These are phyloP conservation scores for Haplographium delicatum DNA, from an alignment of 495 filamentous ascomycete genomes.

Conservation along the genomic window DNA sequence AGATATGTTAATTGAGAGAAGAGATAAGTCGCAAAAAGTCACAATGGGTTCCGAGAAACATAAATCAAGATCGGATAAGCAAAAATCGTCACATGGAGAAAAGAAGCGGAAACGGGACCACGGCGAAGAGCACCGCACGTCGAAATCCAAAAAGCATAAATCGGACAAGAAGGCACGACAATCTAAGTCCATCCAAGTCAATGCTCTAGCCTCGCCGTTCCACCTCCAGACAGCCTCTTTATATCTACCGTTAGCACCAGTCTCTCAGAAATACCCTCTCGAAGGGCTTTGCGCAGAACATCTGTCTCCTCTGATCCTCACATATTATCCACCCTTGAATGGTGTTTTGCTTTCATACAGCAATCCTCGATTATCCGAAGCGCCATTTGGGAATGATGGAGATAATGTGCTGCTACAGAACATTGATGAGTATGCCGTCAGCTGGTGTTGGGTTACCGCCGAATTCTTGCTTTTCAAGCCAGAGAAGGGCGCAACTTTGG, in stretches of 20 bases:
- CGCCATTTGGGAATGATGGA: constrained; percentile 28
- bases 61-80: constrained; percentile 21
- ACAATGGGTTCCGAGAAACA: constrained; percentile 26
- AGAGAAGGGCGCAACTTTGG: constrained; percentile 48
- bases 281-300: constrained; percentile 67
- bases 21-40: neutral
- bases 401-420: constrained; percentile 43
- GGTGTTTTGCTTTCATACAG: constrained; percentile 69
- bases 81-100: constrained; percentile 34
- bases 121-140: constrained; percentile 37
- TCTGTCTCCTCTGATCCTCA: constrained; percentile 69
- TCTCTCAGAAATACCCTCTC: constrained; percentile 56
- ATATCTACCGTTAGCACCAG: constrained; percentile 67
- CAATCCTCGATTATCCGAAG: constrained; percentile 44
- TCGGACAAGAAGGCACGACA: constrained; percentile 14
- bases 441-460: constrained; percentile 66
- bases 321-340: constrained; percentile 65
- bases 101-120: constrained; percentile 53
- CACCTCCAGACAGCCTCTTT: constrained; percentile 55
- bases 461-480: constrained; percentile 69
- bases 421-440: constrained; percentile 62
- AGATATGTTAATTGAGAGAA: constrained; percentile 20
- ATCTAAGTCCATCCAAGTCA: constrained; percentile 2
- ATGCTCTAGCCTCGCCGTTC: constrained; percentile 46
- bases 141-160: constrained; percentile 43